phyloP scores from a whole-genome alignment of 2,329 filamentous ascomycete genomes.

The Lasiodiplodia sp. region DNA sequence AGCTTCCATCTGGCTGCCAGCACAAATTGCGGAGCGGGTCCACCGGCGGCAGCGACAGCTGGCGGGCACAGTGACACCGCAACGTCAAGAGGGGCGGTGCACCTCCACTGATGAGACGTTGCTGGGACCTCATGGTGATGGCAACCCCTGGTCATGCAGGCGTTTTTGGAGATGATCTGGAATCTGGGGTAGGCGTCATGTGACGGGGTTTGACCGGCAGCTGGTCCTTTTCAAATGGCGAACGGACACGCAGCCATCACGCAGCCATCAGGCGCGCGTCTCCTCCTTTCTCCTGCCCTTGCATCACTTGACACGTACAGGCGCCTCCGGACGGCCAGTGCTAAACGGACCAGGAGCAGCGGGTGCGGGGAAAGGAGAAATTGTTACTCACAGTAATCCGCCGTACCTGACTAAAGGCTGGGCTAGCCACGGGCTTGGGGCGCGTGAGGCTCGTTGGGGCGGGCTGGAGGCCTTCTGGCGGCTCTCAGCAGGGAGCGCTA shows the following conservation, averaged over 20 bases:
- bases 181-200: constrained; percentile 26
- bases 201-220: constrained; percentile 4
- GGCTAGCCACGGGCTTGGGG: constrained; percentile 15
- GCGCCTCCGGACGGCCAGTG: constrained; percentile 19
- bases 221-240: constrained; percentile 23
- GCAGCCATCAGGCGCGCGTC: constrained; percentile 21
- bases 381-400: constrained; percentile 13
- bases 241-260: constrained; percentile 22
- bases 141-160: constrained; percentile 3
- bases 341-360: not conserved
- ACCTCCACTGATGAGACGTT: constrained; percentile 10
- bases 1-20: not conserved
- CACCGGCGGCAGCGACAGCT: constrained; percentile 7
- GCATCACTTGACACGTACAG: constrained; percentile 28
- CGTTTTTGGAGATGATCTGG: not conserved
- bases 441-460: constrained; percentile 11
- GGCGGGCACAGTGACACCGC: constrained; percentile 4
- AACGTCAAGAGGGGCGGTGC: not conserved
- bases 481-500: not conserved
- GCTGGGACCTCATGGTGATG: constrained; percentile 8
- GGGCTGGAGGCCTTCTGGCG: not conserved
- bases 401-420: constrained; percentile 9
- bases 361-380: constrained; percentile 22
- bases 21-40: constrained; percentile 1
- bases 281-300: constrained; percentile 21